Evolutionary conservation across 2,329 filamentous ascomycete genomes (phyloP), one percentile per base, ranked within the genome.

Genomic region (Lecanosticta acicola): DNA sequence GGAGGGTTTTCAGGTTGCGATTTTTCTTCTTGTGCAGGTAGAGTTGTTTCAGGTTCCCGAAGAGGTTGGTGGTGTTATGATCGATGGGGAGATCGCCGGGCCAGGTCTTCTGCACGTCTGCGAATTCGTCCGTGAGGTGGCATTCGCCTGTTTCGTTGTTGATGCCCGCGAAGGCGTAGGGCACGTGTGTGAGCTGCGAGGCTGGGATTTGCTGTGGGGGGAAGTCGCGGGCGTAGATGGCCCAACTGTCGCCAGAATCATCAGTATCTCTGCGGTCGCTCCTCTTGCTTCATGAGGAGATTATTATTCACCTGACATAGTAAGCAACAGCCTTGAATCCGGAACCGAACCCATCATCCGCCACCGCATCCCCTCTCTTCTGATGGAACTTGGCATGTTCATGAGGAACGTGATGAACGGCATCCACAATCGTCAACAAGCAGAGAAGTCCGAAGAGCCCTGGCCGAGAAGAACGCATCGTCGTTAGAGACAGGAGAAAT

Each of bases 81-180:
- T 78, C 82, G 1, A 78, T 83, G 4, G 38, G 18, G 4, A 44
- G 24, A 61, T 90, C 85, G n/a, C 66, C 71, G 0, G 77, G 65
- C 57, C 85, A 90, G 57, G 79, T 81, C 59, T 84, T 87, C 41
- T 87, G 71, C 2, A 70, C 53, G 46, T 89, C 86, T 20, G 85
- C 76, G 61, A 77, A 88, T 1, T 71, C 68, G 57, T 91, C 85
- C 1, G 78, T 81, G 2, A 86, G 71, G 61, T 74, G 77, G 8
- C 91, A 87, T 68, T 93, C 86, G 43, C 90, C 90, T 26, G 77
- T 80, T 2, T 90, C 85, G 4, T 81, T 75, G 8, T 79, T 77
- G 51, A 94, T 80, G 64, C 95, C 93, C 60, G 87, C 90, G 68
- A 96, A 96, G 11, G 89, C 77, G 59, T 95, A 96, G 14, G 95